Evolutionary conservation across 148 eudicot species (phyloP).

Genomic region (Pharnaceum exiguum): DNA sequence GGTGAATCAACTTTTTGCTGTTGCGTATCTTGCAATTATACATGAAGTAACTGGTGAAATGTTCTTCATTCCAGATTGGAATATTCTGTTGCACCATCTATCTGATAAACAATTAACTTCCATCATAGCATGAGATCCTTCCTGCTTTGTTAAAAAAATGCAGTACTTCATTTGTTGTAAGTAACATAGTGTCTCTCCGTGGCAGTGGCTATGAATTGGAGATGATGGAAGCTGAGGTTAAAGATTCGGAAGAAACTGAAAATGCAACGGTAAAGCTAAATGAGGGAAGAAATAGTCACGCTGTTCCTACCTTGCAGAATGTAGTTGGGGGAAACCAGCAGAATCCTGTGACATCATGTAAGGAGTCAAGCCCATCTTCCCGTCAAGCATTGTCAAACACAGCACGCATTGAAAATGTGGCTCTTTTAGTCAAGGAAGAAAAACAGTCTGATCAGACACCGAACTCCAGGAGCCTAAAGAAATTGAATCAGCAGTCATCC

Average conservation of each 20-base stretch:
- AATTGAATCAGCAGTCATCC: constrained; percentile 21
- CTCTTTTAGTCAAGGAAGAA: constrained; percentile 23
- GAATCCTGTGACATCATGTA: constrained; percentile 17
- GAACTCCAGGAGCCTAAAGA: constrained; percentile 8
- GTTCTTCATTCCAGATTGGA: neutral
- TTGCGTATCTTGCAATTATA: neutral
- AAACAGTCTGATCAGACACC: constrained; percentile 22
- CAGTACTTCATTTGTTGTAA: neutral
- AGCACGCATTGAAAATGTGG: constrained; percentile 13
- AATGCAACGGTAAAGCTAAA: constrained; percentile 10
- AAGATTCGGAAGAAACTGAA: constrained; percentile 79
- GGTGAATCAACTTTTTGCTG: constrained; percentile 35
- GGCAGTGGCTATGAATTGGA: constrained; percentile 81
- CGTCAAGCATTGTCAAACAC: constrained; percentile 20
- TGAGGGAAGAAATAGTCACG: constrained; percentile 16
- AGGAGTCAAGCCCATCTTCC: constrained; percentile 18
- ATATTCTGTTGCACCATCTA: neutral
- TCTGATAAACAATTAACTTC: neutral
- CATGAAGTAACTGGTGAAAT: neutral
- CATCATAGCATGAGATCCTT: no score
- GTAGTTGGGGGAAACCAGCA: constrained; percentile 17
- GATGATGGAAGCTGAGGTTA: constrained; percentile 66
- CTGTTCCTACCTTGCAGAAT: constrained; percentile 23
- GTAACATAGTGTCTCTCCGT: neutral
- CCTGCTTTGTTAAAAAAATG: neutral